Conservation (phyloP, 352 stramenopile species). For the Discostella stelligera region DNA sequence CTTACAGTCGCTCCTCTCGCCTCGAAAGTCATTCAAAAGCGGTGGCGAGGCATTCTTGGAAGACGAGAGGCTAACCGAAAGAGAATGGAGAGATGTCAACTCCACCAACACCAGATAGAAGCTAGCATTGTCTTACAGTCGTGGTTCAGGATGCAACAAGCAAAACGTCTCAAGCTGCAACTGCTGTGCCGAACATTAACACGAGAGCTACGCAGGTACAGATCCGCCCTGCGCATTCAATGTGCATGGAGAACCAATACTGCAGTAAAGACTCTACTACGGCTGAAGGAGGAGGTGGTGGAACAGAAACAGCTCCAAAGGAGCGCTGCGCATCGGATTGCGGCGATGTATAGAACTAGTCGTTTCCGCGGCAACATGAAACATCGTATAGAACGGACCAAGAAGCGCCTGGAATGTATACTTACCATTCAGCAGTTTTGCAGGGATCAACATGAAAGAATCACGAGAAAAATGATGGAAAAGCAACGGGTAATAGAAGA, state of each 20-base stretch:
- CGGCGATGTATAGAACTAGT: neutral
- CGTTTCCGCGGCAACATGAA: conserved; percentile 29
- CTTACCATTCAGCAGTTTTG: conserved; percentile 42
- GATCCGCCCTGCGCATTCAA: conserved; percentile 36
- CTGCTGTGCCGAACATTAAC: conserved; percentile 21
- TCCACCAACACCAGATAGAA: conserved; percentile 21
- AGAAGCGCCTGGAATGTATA: conserved; percentile 19
- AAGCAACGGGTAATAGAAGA: conserved; percentile 15
- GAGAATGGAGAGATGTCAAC: conserved; percentile 17
- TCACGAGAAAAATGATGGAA: conserved; percentile 7
- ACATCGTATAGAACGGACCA: conserved; percentile 17
- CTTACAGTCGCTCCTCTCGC: conserved; percentile 29
- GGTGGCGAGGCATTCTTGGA: conserved; percentile 57
- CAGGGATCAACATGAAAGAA: conserved; percentile 18
- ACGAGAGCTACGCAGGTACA: conserved; percentile 21
- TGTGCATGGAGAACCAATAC: conserved; percentile 22
- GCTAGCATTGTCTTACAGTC: conserved; percentile 46
- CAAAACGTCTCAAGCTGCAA: conserved; percentile 17
- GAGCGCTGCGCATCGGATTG: conserved; percentile 7
- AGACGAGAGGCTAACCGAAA: conserved; percentile 35
- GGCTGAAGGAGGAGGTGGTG: conserved; percentile 22
- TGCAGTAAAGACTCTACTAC: neutral
- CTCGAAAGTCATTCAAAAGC: conserved; percentile 56
- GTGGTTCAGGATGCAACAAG: conserved; percentile 40
- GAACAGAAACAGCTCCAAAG: conserved; percentile 17